Evolutionary conservation across 2,329 filamentous ascomycete genomes (phyloP).

Genomic region (Aspergillus ochraceus): DNA sequence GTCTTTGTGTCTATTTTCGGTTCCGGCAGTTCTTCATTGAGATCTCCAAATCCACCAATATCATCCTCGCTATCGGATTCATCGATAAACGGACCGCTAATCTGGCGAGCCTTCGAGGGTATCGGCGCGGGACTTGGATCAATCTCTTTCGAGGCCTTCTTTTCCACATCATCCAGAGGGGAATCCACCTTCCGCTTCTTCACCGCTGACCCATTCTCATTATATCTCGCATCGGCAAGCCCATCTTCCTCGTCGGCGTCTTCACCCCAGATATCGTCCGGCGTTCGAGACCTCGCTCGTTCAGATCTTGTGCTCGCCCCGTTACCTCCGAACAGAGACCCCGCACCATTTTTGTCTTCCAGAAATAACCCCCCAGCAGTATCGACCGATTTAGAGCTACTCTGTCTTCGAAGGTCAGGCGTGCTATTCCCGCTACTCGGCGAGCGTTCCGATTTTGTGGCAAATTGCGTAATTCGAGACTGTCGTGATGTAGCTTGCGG

Average conservation of each 20-base stretch:
- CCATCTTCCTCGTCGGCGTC: slow-evolving; percentile 20
- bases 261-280: slow-evolving; percentile 37
- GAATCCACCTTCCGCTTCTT: slow-evolving; percentile 37
- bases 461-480: slow-evolving; percentile 55
- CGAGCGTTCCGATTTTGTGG: slow-evolving; percentile 28
- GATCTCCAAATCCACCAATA: slow-evolving; percentile 26
- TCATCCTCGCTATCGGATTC: slow-evolving; percentile 58
- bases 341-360: slow-evolving; percentile 30
- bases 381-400: slow-evolving; percentile 11
- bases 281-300: slow-evolving; percentile 27
- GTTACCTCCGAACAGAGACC: slow-evolving; percentile 2
- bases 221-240: slow-evolving; percentile 24
- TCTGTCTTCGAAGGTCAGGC: slow-evolving; percentile 11
- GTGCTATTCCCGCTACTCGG: slow-evolving; percentile 26
- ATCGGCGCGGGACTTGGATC: slow-evolving; percentile 1
- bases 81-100: slow-evolving; percentile 42
- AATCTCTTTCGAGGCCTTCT: not conserved
- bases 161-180: slow-evolving; percentile 2
- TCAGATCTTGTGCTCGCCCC: not conserved
- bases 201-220: slow-evolving; percentile 30
- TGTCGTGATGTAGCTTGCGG: slow-evolving; percentile 50
- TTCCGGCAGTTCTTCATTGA: slow-evolving; percentile 11
- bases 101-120: slow-evolving; percentile 15
- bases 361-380: slow-evolving; percentile 34
- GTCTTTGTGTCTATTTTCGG: not conserved